Evolutionary conservation across 352 stramenopile species (phyloP), one percentile per base, ranked within the genome.

Genomic region (Paralagenidium karlingii): DNA sequence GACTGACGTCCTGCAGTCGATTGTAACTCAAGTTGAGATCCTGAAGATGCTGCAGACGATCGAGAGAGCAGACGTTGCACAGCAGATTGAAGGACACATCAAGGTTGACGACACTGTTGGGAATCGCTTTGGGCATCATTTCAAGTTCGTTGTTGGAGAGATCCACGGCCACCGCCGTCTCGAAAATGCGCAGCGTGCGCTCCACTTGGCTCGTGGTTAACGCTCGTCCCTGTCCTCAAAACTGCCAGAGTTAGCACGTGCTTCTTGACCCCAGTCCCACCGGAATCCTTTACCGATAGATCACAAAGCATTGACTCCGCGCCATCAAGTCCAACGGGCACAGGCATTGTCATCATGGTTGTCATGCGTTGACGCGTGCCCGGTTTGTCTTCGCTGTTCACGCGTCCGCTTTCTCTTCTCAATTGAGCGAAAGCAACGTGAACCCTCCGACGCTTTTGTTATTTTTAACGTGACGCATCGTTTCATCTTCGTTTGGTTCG

Each of bases 61-160:
- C 58, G 29, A 87, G 67, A 1, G 66, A 65, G 21, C 63, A 29
- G 5, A 55, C 48, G 8, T 48, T 62, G 3, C 53, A 31, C 28
- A 83, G 60, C 22, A 68, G 34, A 36, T 87, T 85, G 50, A 87
- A 85, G 21, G 74, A 83, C 10, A 83, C 41, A 34, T 87, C 69
- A 3, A 87, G 50, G 18, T 55, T 68, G 26, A 80, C 15, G 20
- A 84, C 43, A 24, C 55, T 39, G 7, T 34, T 31, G 1, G 73
- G 58, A 15, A 84, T 65, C 12, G 68, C 68, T 13, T 43, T 16
- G 1, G 73, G 69, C 15, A 87, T 50, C 24, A 58, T 58, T 38
- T 82, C 68, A 15, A 85, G 68, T 37, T 83, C 68, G 21, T 85
- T 85, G 47, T 81, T 83, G 18, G 70, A 82, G 41, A 88, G 55